Conservation (phyloP, 129 eudicot species). For the Kitagawia praeruptora region DNA sequence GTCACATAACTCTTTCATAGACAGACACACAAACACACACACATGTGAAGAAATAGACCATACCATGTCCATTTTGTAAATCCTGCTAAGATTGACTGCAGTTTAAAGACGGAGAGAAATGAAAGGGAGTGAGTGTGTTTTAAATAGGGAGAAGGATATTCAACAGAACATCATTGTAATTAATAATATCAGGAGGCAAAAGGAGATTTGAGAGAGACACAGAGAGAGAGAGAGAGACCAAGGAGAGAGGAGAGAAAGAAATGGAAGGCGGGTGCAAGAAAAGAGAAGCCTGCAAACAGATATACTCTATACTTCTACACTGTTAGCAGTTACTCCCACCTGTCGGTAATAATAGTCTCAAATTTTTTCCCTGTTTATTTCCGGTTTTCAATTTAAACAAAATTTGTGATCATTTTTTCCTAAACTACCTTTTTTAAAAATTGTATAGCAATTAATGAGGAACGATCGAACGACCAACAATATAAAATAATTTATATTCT, state of each 20-base stretch:
- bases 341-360: too few relatives aligned
- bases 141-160: background rate
- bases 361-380: too few relatives aligned
- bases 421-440: too few relatives aligned
- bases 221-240: background rate
- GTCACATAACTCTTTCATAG: background rate
- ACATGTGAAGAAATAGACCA: background rate
- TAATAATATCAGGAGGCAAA: background rate
- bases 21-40: background rate
- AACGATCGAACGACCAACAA: too few relatives aligned
- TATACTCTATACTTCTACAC: too few relatives aligned
- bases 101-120: background rate
- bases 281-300: constrained; percentile 43
- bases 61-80: constrained; percentile 17
- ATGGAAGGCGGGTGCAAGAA: constrained; percentile 12
- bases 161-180: background rate
- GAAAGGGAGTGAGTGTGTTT: background rate
- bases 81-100: background rate
- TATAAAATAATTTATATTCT: too few relatives aligned
- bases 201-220: background rate
- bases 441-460: too few relatives aligned
- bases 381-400: too few relatives aligned
- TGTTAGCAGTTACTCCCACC: too few relatives aligned
- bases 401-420: too few relatives aligned
- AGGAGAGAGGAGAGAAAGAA: background rate